Percentiles rank a stretch among this genome's conserved stretches.
Evolutionary conservation across 352 stramenopile species (phyloP).

Genomic region (Phytophthora cryptogea): DNA sequence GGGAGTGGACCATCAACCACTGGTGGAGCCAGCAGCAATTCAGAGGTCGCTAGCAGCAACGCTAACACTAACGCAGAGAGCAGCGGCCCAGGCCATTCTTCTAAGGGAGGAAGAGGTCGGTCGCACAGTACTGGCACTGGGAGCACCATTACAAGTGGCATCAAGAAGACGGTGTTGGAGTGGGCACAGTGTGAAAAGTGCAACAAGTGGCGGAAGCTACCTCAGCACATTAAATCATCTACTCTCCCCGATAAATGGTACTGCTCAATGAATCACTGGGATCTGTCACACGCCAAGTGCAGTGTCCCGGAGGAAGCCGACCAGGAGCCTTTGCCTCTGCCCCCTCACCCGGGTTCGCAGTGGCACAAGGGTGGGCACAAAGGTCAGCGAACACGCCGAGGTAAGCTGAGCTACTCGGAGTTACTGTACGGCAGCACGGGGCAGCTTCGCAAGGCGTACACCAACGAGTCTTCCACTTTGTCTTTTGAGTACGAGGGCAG

Average conservation of each 20-base stretch:
- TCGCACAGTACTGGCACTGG: slow-evolving; percentile 5
- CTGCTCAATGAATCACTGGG: slow-evolving; percentile 96
- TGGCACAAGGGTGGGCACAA: slow-evolving; percentile 62
- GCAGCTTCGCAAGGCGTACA: slow-evolving; percentile 85
- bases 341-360: slow-evolving; percentile 45
- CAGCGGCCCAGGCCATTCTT: slow-evolving; percentile 1
- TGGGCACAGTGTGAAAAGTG: slow-evolving; percentile 98
- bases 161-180: slow-evolving; percentile 86
- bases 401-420: slow-evolving; percentile 85
- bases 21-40: slow-evolving; percentile 6
- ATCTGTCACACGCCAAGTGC: slow-evolving; percentile 80
- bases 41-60: slow-evolving; percentile 13
- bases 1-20: slow-evolving; percentile 6
- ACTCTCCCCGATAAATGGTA: slow-evolving; percentile 96
- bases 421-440: slow-evolving; percentile 80
- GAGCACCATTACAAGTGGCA: slow-evolving; percentile 16
- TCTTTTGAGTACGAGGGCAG: slow-evolving; percentile 78
- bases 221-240: slow-evolving; percentile 90
- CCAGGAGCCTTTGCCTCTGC: slow-evolving; percentile 60
- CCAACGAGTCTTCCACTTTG: slow-evolving; percentile 71
- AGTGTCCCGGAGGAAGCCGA: slow-evolving; percentile 77
- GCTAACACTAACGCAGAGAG: slow-evolving; percentile 6
- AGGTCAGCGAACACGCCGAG: slow-evolving; percentile 47
- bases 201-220: slow-evolving; percentile 96
- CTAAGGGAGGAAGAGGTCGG: slow-evolving; percentile 32